phyloP scores from a whole-genome alignment of 352 stramenopile genomes.

The Sclerospora graminicola region DNA sequence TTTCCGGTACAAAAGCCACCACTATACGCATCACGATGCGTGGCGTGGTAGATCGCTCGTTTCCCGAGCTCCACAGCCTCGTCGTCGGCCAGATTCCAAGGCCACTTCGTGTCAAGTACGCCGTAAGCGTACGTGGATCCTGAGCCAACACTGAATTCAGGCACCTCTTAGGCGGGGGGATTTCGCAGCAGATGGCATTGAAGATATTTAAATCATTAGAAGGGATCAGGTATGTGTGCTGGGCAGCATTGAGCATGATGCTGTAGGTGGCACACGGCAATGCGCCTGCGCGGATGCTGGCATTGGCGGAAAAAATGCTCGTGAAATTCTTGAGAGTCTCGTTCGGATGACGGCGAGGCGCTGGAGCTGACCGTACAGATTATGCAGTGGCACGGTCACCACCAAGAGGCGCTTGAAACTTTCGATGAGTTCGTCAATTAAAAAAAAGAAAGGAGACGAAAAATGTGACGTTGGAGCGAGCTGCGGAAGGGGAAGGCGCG shows the following conservation, averaged over 20 bases:
- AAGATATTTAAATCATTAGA: slow-evolving; percentile 80
- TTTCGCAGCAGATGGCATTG: slow-evolving; percentile 77
- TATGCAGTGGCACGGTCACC: slow-evolving; percentile 59
- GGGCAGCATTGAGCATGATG: slow-evolving; percentile 75
- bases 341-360: no score
- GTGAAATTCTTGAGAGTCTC: slow-evolving; percentile 60
- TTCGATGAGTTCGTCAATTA: slow-evolving; percentile 71
- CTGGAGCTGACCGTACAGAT: slow-evolving; percentile 63
- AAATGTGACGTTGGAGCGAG: slow-evolving; percentile 36
- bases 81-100: no score
- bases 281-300: slow-evolving; percentile 65
- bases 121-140: no score
- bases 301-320: slow-evolving; percentile 70
- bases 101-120: no score
- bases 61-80: no score
- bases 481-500: slow-evolving; percentile 54
- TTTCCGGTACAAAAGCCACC: no score
- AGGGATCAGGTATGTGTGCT: slow-evolving; percentile 71
- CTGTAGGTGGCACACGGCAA: slow-evolving; percentile 63
- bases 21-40: no score
- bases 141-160: no score
- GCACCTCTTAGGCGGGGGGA: no score
- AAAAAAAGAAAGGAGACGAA: slow-evolving; percentile 10
- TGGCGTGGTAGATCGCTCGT: no score
- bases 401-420: slow-evolving; percentile 44